A percentile compares a stretch with the other conserved stretches of the same genome.
phyloP scores from a whole-genome alignment of 495 filamentous ascomycete genomes.

The Schizothecium vesticola region DNA sequence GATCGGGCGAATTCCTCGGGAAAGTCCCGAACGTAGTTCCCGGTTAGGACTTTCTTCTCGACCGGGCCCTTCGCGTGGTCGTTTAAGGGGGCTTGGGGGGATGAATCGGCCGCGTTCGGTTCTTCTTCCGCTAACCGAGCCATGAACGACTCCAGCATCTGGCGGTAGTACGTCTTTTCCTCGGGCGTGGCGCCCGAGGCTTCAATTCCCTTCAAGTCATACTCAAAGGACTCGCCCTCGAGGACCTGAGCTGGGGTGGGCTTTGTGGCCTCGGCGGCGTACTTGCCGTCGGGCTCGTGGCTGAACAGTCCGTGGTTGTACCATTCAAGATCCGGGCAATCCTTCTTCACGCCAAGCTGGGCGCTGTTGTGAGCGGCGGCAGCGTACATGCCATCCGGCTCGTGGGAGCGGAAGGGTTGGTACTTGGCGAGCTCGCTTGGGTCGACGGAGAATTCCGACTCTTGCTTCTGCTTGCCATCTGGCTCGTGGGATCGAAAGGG shows the following conservation, averaged over 20 bases:
- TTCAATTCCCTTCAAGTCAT: constrained; percentile 12
- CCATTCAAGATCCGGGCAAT: constrained; percentile 7
- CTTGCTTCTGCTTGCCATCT: constrained; percentile 20
- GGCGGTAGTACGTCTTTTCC: constrained; percentile 15
- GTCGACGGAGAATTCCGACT: not conserved
- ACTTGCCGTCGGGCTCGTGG: constrained; percentile 27
- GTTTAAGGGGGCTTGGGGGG: not conserved
- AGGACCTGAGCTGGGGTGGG: not conserved
- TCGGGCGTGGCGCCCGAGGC: constrained; percentile 6
- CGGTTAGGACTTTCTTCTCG: constrained; percentile 25
- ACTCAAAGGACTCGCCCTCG: not conserved
- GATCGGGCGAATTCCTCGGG: constrained; percentile 39
- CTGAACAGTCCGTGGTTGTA: constrained; percentile 28
- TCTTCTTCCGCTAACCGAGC: constrained; percentile 11
- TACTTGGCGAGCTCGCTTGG: constrained; percentile 16
- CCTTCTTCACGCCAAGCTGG: not conserved
- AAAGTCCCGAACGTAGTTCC: constrained; percentile 43
- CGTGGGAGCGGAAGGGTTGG: constrained; percentile 30
- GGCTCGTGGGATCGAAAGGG: constrained; percentile 20
- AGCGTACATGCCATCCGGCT: constrained; percentile 30
- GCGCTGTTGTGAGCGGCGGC: constrained; percentile 10
- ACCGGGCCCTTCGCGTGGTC: not conserved
- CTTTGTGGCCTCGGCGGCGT: constrained; percentile 11
- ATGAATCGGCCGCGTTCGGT: constrained; percentile 1
- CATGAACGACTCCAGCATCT: constrained; percentile 24